phyloP scores from a whole-genome alignment of 176 grass and related monocot species.

The Oryza brachyantha region DNA sequence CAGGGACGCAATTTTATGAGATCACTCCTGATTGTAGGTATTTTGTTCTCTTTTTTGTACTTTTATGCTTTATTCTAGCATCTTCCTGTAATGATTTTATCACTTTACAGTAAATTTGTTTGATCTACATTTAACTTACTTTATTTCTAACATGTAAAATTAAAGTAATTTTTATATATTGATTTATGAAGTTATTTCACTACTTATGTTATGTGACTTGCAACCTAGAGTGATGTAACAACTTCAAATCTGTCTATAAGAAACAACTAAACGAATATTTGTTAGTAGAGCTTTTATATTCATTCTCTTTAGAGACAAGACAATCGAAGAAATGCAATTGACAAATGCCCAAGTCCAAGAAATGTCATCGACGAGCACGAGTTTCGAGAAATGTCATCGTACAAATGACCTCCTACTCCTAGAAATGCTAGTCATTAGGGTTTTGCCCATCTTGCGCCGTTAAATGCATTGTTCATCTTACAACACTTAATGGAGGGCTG shows the following conservation, averaged over 20 bases:
- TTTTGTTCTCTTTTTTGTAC: constrained; percentile 6
- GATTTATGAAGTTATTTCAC: neutral
- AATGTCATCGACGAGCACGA: too few species aligned
- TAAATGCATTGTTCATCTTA: too few species aligned
- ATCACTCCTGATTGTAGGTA: constrained; percentile 91
- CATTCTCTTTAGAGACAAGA: too few species aligned
- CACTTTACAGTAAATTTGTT: neutral
- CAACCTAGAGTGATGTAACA: neutral
- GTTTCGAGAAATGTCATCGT: too few species aligned
- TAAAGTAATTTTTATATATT: neutral
- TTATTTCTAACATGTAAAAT: neutral
- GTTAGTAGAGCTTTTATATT: constrained; percentile 1
- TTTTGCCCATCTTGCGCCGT: too few species aligned
- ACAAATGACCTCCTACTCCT: too few species aligned
- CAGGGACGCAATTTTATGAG: constrained; percentile 67
- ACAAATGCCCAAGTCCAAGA: too few species aligned
- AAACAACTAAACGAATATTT: neutral
- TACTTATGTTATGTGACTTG: neutral
- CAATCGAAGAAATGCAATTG: too few species aligned
- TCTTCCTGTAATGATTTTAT: neutral
- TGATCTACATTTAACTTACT: neutral
- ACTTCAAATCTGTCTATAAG: neutral
- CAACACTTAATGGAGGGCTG: too few species aligned
- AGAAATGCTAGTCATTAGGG: too few species aligned
- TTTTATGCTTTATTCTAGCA: constrained; percentile 2